phyloP scores from a whole-genome alignment of 768 basidiomycete genomes.

The Leccinum boreale region DNA sequence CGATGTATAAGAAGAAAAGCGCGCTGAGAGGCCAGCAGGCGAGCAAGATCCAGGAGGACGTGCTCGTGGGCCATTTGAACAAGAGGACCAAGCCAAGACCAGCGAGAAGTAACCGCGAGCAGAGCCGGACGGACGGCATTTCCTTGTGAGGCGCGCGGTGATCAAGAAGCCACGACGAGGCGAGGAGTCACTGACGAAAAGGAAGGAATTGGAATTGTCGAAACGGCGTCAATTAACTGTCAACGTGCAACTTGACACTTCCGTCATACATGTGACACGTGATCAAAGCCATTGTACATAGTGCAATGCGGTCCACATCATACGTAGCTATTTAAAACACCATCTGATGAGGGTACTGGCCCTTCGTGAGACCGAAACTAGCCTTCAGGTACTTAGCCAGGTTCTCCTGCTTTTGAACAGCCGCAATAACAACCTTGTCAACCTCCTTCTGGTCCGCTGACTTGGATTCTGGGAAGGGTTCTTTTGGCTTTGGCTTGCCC shows the following conservation, averaged over 20 bases:
- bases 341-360: constrained; percentile 94
- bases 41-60: constrained; percentile 38
- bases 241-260: not conserved
- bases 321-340: constrained; percentile 58
- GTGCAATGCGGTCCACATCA: not conserved
- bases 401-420: constrained; percentile 88
- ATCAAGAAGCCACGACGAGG: not conserved
- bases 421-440: constrained; percentile 74
- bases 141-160: constrained; percentile 2
- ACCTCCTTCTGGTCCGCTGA: constrained; percentile 87
- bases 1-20: constrained; percentile 51
- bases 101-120: constrained; percentile 10
- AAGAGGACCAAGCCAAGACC: constrained; percentile 12
- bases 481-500: constrained; percentile 88
- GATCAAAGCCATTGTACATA: constrained; percentile 19
- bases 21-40: constrained; percentile 51
- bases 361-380: constrained; percentile 92
- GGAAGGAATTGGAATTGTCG: constrained; percentile 2
- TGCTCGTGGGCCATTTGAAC: constrained; percentile 20
- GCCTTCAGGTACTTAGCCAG: constrained; percentile 91
- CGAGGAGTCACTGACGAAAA: not conserved
- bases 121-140: constrained; percentile 8
- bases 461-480: constrained; percentile 81
- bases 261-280: constrained; percentile 6
- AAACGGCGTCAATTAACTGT: not conserved